Conservation (phyloP, 805 yeast genomes). For the Kregervanrija fluxuum region DNA sequence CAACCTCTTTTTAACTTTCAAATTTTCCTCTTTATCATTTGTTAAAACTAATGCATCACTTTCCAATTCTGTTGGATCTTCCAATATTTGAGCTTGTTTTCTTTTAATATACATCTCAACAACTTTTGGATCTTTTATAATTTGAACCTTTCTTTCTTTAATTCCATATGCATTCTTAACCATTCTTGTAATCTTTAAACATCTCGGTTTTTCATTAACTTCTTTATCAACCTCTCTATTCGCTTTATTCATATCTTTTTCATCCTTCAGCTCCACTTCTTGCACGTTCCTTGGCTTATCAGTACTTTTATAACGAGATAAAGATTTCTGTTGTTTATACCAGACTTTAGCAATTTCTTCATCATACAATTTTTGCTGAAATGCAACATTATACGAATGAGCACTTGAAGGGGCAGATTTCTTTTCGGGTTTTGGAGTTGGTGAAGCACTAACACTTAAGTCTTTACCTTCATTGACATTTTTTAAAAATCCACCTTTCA, state of each 20-base stretch:
- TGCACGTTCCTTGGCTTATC: conserved; percentile 20
- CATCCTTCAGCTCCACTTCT: conserved; percentile 22
- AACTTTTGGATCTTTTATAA: conserved; percentile 77
- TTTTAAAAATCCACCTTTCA: conserved; percentile 80
- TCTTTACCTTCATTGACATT: conserved; percentile 16
- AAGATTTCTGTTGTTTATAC: conserved; percentile 70
- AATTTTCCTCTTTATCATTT: conserved; percentile 77
- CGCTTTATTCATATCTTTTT: conserved; percentile 30
- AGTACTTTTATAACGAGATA: conserved; percentile 31
- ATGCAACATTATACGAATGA: conserved; percentile 72
- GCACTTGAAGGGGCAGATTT: conserved; percentile 42
- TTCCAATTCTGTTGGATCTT: conserved; percentile 44
- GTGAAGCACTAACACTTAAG: conserved; percentile 13
- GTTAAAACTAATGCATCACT: conserved; percentile 64
- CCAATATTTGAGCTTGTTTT: conserved; percentile 27
- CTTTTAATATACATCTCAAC: conserved; percentile 77
- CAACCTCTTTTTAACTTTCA: conserved; percentile 65
- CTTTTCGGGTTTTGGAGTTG: conserved; percentile 23
- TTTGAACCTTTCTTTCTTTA: conserved; percentile 71
- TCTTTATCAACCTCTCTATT: conserved; percentile 25
- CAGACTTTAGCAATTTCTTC: conserved; percentile 85
- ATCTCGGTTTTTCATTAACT: conserved; percentile 25
- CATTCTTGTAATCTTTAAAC: conserved; percentile 64
- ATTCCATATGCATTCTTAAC: conserved; percentile 80
- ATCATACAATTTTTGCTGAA: conserved; percentile 87